phyloP scores from a whole-genome alignment of 495 filamentous ascomycete species.

The Neurospora pannonica region DNA sequence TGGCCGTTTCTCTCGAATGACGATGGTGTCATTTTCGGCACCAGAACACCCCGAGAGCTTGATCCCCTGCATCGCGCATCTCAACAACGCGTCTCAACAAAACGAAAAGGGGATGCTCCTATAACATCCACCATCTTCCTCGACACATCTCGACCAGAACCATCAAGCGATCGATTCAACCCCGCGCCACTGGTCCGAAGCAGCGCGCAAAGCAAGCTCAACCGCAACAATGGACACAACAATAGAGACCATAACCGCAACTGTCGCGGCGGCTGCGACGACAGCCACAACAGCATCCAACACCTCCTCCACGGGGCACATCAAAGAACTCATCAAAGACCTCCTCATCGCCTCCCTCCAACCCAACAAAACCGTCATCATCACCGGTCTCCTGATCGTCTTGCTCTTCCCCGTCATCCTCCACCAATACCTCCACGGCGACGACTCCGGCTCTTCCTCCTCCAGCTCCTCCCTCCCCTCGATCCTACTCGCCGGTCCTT shows the following conservation, averaged over 20 bases:
- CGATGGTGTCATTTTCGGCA: conserved; percentile 9
- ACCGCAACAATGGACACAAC: not conserved
- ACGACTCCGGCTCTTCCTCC: conserved; percentile 38
- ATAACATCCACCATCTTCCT: not conserved
- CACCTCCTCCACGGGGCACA: conserved; percentile 1
- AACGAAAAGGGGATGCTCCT: not conserved
- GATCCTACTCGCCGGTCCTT: conserved; percentile 78
- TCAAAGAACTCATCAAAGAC: conserved; percentile 16
- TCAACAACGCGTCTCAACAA: conserved; percentile 1
- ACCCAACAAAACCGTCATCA: conserved; percentile 46
- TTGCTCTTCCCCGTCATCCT: conserved; percentile 67
- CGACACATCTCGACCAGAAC: not conserved
- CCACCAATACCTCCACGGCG: conserved; percentile 52
- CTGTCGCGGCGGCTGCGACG: conserved; percentile 9
- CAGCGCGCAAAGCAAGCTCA: not conserved
- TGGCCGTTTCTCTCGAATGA: conserved; percentile 5
- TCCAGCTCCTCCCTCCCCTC: conserved; percentile 62
- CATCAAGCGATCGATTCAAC: not conserved
- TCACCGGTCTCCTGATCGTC: conserved; percentile 57
- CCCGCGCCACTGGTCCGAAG: not conserved
- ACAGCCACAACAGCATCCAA: not conserved
- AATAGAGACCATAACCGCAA: conserved; percentile 1
- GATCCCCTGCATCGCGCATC: not conserved
- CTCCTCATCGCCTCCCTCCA: conserved; percentile 37
- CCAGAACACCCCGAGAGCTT: not conserved